Percentiles rank a stretch among this genome's conserved stretches.
Evolutionary conservation across 2,329 filamentous ascomycete genomes (phyloP).

Genomic region (Plenodomus lindquistii): DNA sequence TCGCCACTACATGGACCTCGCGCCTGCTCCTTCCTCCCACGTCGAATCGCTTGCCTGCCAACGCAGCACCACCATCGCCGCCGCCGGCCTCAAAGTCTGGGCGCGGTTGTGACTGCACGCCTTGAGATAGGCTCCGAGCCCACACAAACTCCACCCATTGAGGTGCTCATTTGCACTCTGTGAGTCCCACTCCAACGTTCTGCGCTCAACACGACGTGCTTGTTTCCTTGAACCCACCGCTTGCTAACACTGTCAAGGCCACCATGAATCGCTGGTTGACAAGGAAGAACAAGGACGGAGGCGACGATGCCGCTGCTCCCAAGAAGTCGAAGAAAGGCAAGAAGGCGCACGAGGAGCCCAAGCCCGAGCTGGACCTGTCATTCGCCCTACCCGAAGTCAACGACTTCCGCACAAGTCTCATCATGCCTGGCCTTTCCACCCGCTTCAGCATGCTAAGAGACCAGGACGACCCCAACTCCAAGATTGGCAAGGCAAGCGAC

Average conservation of each 20-base stretch:
- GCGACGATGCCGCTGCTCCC: constrained; percentile 30
- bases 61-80: background rate
- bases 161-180: too few relatives aligned
- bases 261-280: constrained; percentile 78
- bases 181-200: constrained; percentile 1
- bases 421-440: constrained; percentile 93
- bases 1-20: constrained; percentile 34
- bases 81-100: constrained; percentile 3
- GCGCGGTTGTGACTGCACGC: constrained; percentile 11
- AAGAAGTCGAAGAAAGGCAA: constrained; percentile 53
- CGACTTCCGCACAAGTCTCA: constrained; percentile 90
- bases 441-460: constrained; percentile 96
- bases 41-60: constrained; percentile 4
- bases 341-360: constrained; percentile 58
- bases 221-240: too few relatives aligned
- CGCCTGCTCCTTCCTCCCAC: constrained; percentile 19
- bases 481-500: constrained; percentile 91
- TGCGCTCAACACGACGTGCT: background rate
- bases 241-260: constrained; percentile 16
- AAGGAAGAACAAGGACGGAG: constrained; percentile 68
- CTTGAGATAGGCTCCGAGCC: constrained; percentile 2
- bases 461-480: constrained; percentile 87
- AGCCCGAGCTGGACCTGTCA: constrained; percentile 71
- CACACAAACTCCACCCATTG: too few relatives aligned
- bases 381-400: constrained; percentile 78